These are phyloP conservation scores for Lonicera japonica DNA, from an alignment of 129 eudicot genomes.

Conservation along the genomic window DNA sequence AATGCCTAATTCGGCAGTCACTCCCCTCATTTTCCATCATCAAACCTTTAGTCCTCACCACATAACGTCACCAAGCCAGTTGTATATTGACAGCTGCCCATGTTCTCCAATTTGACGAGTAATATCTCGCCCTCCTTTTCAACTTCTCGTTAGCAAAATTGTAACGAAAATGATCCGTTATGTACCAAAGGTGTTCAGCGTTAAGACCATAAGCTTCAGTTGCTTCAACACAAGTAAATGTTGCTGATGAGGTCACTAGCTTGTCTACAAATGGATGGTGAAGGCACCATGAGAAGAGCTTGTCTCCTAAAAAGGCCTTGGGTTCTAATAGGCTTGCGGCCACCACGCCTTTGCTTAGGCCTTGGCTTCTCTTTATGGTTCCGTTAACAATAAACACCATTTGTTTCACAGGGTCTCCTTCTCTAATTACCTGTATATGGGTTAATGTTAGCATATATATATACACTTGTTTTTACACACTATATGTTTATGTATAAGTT, in stretches of 20 bases:
- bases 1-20: conserved; percentile 35
- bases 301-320: conserved; percentile 49
- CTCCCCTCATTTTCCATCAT: background rate
- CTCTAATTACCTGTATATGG: conserved; percentile 37
- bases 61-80: conserved; percentile 40
- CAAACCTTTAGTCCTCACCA: conserved; percentile 18
- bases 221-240: conserved; percentile 41
- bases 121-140: conserved; percentile 38
- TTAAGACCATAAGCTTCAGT: conserved; percentile 55
- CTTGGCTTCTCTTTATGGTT: conserved; percentile 37
- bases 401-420: conserved; percentile 54
- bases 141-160: conserved; percentile 29
- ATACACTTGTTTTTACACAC: background rate
- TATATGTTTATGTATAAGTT: background rate
- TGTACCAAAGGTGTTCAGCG: conserved; percentile 40
- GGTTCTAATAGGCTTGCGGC: conserved; percentile 38
- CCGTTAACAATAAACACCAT: conserved; percentile 54
- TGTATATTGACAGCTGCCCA: conserved; percentile 69
- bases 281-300: conserved; percentile 56
- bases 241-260: conserved; percentile 43
- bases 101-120: conserved; percentile 60
- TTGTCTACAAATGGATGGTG: conserved; percentile 34
- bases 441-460: background rate
- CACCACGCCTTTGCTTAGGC: conserved; percentile 42
- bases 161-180: conserved; percentile 47